Base-by-base conservation (phyloP, 768 basidiomycete genomes). In the Russula virescens region DNA sequence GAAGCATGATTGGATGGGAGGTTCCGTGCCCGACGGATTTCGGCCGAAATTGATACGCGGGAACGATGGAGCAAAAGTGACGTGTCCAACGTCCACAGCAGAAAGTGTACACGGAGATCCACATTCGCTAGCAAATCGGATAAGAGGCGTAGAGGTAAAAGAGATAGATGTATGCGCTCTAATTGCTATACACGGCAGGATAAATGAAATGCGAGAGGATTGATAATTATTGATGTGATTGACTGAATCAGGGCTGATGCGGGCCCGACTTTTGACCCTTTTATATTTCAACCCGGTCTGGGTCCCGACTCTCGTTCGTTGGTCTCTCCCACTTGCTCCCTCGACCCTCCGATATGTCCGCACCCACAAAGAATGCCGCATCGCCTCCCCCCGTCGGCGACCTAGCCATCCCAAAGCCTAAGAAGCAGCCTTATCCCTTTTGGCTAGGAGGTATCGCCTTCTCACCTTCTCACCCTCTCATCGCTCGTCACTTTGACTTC, bases 371-470 rank as follows among this genome's bases (percentile, higher is more conserved):
- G 35, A 61, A 49, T 55, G 61, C 58, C 35, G 57, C 64, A 18
- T 58, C 64, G 23, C 60, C 66, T 28, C 58, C 46, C 53, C 62
- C 62, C 28, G 16, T 55, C 16, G 55, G 38, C 26, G 26, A 63
- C 25, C 58, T 68, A 19, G 25, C 26, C 51, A 6, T 43, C 26
- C 31, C 59, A 68, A 55, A 48, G 40, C 64, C 62, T 51, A 78
- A 77, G 73, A 90, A 89, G 77, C 73, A 84, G 73, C 89, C 89
- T 18, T 89, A 93, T 73, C 91, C 91, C 13, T 91, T 91, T 77
- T 93, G 88, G 82, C 80, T 93, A 9, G 91, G 91, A 71, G 91
- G 90, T 82, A 57, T 13, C 6, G 10, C 58, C 77, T 73, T 9
- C n/a, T n/a, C 46, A 5, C 25, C 16, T 5, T 2, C 34, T 34